Evolutionary conservation across 352 stramenopile genomes (phyloP).

Genomic region (Phytophthora citricola): DNA sequence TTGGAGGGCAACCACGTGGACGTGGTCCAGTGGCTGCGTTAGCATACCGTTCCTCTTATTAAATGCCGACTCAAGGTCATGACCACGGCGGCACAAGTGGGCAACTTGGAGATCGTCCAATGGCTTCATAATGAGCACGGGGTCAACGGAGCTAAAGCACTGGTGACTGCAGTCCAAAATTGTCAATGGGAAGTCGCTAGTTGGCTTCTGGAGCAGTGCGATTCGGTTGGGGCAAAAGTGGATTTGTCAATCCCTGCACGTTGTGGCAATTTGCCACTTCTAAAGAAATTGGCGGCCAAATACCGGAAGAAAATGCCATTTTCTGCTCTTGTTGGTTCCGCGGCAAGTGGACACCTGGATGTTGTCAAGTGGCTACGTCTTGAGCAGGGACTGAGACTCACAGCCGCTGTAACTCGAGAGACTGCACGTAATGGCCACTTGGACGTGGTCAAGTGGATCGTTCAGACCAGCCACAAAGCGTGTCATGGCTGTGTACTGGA

Average conservation of each 20-base stretch:
- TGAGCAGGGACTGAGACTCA: too few relatives aligned
- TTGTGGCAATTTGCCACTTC: neutral
- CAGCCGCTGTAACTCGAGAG: too few relatives aligned
- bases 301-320: too few relatives aligned
- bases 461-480: too few relatives aligned
- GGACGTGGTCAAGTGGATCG: too few relatives aligned
- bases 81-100: neutral
- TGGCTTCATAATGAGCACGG: neutral
- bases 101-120: neutral
- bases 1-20: neutral
- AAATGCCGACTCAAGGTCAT: neutral
- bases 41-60: neutral
- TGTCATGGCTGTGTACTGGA: too few relatives aligned
- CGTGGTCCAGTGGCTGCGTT: neutral
- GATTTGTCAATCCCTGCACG: neutral
- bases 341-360: too few relatives aligned
- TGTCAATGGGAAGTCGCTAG: neutral
- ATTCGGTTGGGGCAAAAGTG: neutral
- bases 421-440: too few relatives aligned
- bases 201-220: neutral
- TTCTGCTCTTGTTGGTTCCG: too few relatives aligned
- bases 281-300: neutral
- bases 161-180: neutral
- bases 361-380: too few relatives aligned
- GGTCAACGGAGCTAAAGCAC: neutral